Base-by-base conservation (phyloP, 2,329 filamentous ascomycete species). In the Trichoderma guizhouense region DNA sequence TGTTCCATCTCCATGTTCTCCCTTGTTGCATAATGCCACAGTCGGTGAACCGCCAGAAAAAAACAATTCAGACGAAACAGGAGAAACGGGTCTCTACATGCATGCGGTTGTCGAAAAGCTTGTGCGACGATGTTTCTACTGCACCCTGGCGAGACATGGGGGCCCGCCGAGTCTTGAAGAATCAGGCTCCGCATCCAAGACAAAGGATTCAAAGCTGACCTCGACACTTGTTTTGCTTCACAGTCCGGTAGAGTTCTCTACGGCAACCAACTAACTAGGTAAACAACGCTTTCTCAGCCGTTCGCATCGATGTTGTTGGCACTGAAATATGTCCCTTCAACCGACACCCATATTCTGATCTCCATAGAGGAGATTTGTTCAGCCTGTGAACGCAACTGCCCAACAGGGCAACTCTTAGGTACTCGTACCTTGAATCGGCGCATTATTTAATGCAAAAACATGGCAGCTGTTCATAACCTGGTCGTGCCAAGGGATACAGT, bases 1-100 rank as follows among this genome's bases (percentile, higher is more conserved):
- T 62, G 67, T 69, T 62, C 57, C 67, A 62, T 62, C 57, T 62
- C 43, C 67, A 67, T 57, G 63, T 66, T 57, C 63, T 65, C 64
- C 64, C 66, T 61, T 69, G 67, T 30, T 51, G 67, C 67, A 62
- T 61, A 28, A 51, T 69, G 26, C 55, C 24, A 61, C 57, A 62
- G 67, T 53, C 57, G 66, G 66, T 69, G 66, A 53, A 28, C 24
- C 39, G 21, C 55, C 57, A 69, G 15, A 43, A 43, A 39, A 39
- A 34, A 53, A 61, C 14, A 69, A 62, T 69, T 69, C 67, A 62
- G 57, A 69, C 67, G 67, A 69, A 69, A 69, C 67, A 69, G 67
- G 67, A 53, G 67, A 62, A 69, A 69, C 39, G 67, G 67, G 67
- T 51, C 55, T 53, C 39, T 18, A 57, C 51, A 67, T 53, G 67